Percentiles rank a stretch among this genome's conserved stretches.
phyloP scores from a whole-genome alignment of 2,329 filamentous ascomycete genomes.

The Alternaria burnsii region DNA sequence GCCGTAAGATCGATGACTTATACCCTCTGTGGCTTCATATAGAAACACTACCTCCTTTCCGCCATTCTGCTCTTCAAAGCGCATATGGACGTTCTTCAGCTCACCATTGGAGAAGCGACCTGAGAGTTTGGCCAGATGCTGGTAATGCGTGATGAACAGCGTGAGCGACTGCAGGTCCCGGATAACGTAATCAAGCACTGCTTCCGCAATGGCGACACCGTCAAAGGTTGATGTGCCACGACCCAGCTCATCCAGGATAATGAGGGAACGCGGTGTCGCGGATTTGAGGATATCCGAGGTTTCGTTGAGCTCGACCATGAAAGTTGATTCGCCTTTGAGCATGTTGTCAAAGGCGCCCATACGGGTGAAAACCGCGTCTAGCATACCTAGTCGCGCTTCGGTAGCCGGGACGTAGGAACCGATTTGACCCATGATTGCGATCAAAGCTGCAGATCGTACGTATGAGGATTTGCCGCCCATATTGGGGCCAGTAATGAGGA shows the following conservation, averaged over 20 bases:
- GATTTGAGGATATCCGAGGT: conserved; percentile 90
- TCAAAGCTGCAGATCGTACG: conserved; percentile 89
- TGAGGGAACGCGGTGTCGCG: conserved; percentile 82
- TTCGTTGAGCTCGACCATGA: conserved; percentile 97
- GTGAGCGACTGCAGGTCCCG: conserved; percentile 78
- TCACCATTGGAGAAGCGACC: conserved; percentile 70
- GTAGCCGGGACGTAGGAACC: conserved; percentile 91
- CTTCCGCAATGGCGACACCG: conserved; percentile 92
- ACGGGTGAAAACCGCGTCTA: conserved; percentile 92
- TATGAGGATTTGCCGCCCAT: conserved; percentile 99
- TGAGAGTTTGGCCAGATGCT: conserved; percentile 79
- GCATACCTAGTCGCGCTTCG: conserved; percentile 76
- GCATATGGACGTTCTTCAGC: conserved; percentile 92
- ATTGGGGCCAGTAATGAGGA: conserved; percentile 95
- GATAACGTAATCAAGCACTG: conserved; percentile 86
- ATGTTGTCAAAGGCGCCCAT: conserved; percentile 98
- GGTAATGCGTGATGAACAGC: conserved; percentile 98
- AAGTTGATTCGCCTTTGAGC: conserved; percentile 91
- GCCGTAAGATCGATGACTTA: conserved; percentile 93
- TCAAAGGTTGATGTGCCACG: conserved; percentile 95
- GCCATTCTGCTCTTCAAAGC: conserved; percentile 66
- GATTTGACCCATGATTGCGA: conserved; percentile 92
- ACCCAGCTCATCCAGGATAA: conserved; percentile 94
- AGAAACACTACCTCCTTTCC: conserved; percentile 87
- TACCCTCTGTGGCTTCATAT: conserved; percentile 89